Evolutionary conservation across 2,329 filamentous ascomycete genomes (phyloP), one percentile per base, ranked within the genome.

Genomic region (Colletotrichum cereale): DNA sequence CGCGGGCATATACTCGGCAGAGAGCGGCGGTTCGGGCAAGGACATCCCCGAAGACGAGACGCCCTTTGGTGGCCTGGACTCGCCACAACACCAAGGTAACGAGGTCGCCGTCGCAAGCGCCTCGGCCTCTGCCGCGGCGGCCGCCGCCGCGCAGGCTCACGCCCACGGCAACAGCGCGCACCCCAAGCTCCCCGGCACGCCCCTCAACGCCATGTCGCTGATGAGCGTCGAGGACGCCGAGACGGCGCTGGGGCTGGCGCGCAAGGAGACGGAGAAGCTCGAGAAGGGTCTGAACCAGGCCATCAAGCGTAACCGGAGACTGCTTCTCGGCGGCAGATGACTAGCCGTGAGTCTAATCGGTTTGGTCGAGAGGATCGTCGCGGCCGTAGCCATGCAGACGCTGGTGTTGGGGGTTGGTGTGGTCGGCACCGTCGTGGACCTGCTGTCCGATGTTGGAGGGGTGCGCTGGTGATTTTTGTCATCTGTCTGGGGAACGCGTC

Each of bases 161-260:
- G 40, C 71, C 1, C 64, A 62, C 64, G 71, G 57, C 55, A 36
- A 29, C 48, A 60, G 40, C 38, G 47, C 55, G 18, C 64, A 58
- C 40, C 63, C 58, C 26, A 75, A 74, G 48, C 62, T 74, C 5
- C 71, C 75, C 6, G 72, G 68, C 18, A 72, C 69, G 74, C 79
- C 82, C n/a, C 82, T 85, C 62, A 82, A 81, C 44, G 85, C 83
- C 69, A 87, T 89, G 73, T 86, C 86, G 6, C 80, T 90, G 10
- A 87, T 92, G 84, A 89, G 83, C 58, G 84, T 91, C 2, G 87
- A 91, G 73, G 91, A 92, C 71, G 87, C 90, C 2, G 91, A 93
- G 81, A 82, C 81, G 67, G 87, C 87, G 56, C 82, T 89, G 53
- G 75, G 78, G 29, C 79, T 85, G 47, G 86, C 88, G 36, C 84